Evolutionary conservation across 2,329 filamentous ascomycete genomes (phyloP).

Genomic region (Penicillium sp.): DNA sequence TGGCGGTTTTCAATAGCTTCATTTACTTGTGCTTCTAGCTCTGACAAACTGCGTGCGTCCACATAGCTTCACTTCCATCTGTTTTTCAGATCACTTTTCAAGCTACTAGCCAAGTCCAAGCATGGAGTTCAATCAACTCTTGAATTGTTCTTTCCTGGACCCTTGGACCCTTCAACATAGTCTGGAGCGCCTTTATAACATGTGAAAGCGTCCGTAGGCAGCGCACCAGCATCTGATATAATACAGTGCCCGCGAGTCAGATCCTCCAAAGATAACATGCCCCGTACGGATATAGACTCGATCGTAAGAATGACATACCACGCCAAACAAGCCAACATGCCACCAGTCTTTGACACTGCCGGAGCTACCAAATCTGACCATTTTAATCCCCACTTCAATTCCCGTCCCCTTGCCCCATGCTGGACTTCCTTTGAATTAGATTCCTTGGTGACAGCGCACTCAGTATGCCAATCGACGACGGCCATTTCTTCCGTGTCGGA

Average conservation of each 20-base stretch:
- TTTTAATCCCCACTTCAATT: constrained; percentile 5
- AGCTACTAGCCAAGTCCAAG: not conserved
- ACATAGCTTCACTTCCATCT: not conserved
- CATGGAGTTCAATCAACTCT: not conserved
- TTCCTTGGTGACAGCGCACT: constrained; percentile 26
- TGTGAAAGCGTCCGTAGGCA: not conserved
- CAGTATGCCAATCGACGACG: constrained; percentile 22
- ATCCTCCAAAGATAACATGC: not conserved
- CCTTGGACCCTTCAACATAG: not conserved
- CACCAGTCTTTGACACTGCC: not conserved
- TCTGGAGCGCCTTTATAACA: not conserved
- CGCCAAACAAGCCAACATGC: not conserved
- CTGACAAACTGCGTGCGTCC: not conserved
- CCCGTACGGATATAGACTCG: not conserved
- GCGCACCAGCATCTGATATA: not conserved
- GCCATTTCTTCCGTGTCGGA: constrained; percentile 28
- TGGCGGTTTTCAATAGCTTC: not conserved
- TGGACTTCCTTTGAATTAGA: constrained; percentile 13
- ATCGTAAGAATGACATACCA: not conserved
- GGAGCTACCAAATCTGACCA: constrained; percentile 11
- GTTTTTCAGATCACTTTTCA: not conserved
- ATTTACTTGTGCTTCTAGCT: not conserved
- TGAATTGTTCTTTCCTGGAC: not conserved
- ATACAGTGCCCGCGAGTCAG: not conserved
- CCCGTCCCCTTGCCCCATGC: constrained; percentile 4